Conservation (phyloP, 2,329 filamentous ascomycete species). For the Grosmannia clavigera region DNA sequence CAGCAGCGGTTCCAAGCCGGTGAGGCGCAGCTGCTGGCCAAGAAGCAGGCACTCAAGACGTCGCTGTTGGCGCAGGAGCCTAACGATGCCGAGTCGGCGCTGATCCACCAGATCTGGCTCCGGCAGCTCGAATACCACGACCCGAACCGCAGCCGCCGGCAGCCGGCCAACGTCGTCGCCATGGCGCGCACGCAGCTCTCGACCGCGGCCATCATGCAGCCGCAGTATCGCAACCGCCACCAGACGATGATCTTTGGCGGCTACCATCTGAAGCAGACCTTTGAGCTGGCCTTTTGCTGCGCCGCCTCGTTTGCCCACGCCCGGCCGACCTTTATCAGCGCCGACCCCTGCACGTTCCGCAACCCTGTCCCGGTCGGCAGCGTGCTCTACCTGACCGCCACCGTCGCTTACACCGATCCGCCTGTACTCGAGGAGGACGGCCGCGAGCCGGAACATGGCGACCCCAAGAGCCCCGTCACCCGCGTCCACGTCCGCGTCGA, state of each 20-base stretch:
- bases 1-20: slow-evolving; percentile 39
- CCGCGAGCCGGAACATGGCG: slow-evolving; percentile 25
- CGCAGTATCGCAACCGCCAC: slow-evolving; percentile 40
- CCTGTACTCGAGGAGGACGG: slow-evolving; percentile 31
- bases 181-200: slow-evolving; percentile 45
- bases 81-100: slow-evolving; percentile 56
- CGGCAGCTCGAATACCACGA: slow-evolving; percentile 36
- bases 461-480: slow-evolving; percentile 19
- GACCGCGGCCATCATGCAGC: slow-evolving; percentile 64
- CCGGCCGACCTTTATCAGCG: slow-evolving; percentile 57
- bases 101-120: slow-evolving; percentile 65
- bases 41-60: slow-evolving; percentile 37
- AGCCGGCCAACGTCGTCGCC: slow-evolving; percentile 33
- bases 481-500: slow-evolving; percentile 60
- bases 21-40: slow-evolving; percentile 27
- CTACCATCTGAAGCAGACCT: slow-evolving; percentile 61
- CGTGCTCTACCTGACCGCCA: slow-evolving; percentile 61
- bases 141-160: slow-evolving; percentile 18
- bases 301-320: slow-evolving; percentile 58
- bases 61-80: slow-evolving; percentile 52
- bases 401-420: slow-evolving; percentile 60
- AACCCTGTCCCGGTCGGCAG: slow-evolving; percentile 65
- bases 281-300: slow-evolving; percentile 65
- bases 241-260: slow-evolving; percentile 73
- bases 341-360: slow-evolving; percentile 63